Base-by-base conservation (phyloP, 2,329 filamentous ascomycete species). In the Domatiomyces globalis region DNA sequence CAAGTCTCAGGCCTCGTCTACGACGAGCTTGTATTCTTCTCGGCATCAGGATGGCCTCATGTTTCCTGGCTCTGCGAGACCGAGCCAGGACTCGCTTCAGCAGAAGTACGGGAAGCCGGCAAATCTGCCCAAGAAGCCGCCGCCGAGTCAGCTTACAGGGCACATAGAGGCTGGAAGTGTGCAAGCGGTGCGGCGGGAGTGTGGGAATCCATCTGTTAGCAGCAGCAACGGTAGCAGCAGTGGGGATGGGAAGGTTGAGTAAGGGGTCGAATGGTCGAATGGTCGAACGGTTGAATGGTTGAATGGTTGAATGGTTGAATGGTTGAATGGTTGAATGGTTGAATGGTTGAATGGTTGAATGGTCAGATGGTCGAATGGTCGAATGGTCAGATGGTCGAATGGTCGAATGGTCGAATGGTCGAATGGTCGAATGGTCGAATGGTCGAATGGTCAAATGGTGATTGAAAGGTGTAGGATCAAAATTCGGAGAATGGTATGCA, bases 21-120 rank as follows among this genome's bases (percentile, higher is more conserved):
- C 25, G 33, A 43, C 52, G 12, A 33, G 44, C 19, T 19, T 44
- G 19, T 49, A 50, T 45, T 46, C 44, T 17, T 45, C 48, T 15
- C 33, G 33, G 33, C 33, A 15, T 15, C 33, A 12, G 15, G 33
- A 39, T 12, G 36, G 15, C 15, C 8, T 25, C 9, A 65, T 65
- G 51, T 49, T 48, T 58, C 60, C 43, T 63, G 57, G 50, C 53
- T 58, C 52, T 64, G 66, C 50, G 51, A 49, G 43, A 52, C 48
- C 48, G 12, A 56, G 51, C 46, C 53, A 61, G 48, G 54, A 63
- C 45, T 60, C 58, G 4, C 47, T 60, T 43, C 54, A 60, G 49
- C 52, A 71, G 5, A 74, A 73, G 64, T 74, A 71, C 68, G 71
- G 71, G n/a, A 73, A 70, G 0, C 71, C 71, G 6, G 66, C 71